Evolutionary conservation across 106 monocot species (phyloP).

Genomic region (Dactylorhiza incarnata): DNA sequence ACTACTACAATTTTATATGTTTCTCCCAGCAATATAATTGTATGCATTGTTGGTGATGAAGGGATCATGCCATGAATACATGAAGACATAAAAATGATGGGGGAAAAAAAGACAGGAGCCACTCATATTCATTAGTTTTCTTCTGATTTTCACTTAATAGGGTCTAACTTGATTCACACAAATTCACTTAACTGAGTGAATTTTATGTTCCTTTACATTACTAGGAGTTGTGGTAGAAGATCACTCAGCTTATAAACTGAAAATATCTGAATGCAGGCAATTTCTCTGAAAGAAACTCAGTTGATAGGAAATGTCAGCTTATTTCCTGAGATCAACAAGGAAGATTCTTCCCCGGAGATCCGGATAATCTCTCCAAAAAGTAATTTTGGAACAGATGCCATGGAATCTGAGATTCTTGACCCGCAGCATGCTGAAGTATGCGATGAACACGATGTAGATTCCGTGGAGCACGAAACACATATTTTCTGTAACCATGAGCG

Average conservation of each 20-base stretch:
- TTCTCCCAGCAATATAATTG: too few relatives aligned
- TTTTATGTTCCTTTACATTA: too few relatives aligned
- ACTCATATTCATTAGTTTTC: too few relatives aligned
- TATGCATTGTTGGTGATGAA: too few relatives aligned
- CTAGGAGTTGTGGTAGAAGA: not conserved
- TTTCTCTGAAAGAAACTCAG: conserved; percentile 63
- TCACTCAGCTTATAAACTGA: conserved; percentile 10
- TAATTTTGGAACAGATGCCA: conserved; percentile 9
- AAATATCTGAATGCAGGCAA: conserved; percentile 44
- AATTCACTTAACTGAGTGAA: too few relatives aligned
- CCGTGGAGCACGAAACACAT: not conserved
- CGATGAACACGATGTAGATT: not conserved
- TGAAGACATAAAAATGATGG: too few relatives aligned
- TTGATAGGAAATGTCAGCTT: conserved; percentile 42
- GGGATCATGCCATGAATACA: too few relatives aligned
- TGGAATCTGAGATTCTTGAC: not conserved
- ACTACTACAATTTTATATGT: too few relatives aligned
- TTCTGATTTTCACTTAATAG: too few relatives aligned
- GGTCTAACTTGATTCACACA: too few relatives aligned
- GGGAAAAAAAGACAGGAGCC: too few relatives aligned
- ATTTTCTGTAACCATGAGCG: not conserved
- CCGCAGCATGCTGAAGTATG: not conserved
- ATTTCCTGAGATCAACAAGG: conserved; percentile 9
- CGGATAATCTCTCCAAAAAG: conserved; percentile 28
- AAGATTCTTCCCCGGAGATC: conserved; percentile 19